phyloP scores from a whole-genome alignment of 805 yeast species.

The Saturnispora ahearnii region DNA sequence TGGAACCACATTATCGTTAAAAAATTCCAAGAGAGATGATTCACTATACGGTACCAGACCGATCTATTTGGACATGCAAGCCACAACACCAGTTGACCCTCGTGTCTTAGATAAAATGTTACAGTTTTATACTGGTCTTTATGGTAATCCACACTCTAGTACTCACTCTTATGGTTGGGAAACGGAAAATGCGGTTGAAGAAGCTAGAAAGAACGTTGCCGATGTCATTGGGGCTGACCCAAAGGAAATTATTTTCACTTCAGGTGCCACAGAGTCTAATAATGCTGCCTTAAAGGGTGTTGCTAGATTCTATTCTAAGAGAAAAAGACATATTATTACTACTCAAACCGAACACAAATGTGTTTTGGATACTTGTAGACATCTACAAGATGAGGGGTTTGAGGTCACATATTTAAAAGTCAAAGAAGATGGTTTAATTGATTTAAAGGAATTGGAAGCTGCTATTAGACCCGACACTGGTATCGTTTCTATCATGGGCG shows the following conservation, averaged over 20 bases:
- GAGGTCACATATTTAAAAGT: constrained; percentile 93
- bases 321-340: constrained; percentile 90
- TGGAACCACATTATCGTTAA: constrained; percentile 38
- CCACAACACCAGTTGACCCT: constrained; percentile 97
- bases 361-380: constrained; percentile 93
- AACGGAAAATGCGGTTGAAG: constrained; percentile 84
- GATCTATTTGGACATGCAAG: constrained; percentile 94
- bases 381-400: constrained; percentile 92
- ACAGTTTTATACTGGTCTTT: constrained; percentile 79
- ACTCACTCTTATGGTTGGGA: constrained; percentile 99
- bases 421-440: constrained; percentile 61
- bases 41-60: constrained; percentile 66
- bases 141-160: constrained; percentile 96
- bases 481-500: constrained; percentile 91
- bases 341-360: constrained; percentile 98
- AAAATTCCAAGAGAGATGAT: constrained; percentile 36
- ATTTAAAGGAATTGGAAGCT: constrained; percentile 65
- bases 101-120: constrained; percentile 87
- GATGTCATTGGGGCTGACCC: constrained; percentile 85
- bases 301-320: constrained; percentile 81
- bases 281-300: constrained; percentile 95
- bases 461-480: constrained; percentile 88
- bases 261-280: constrained; percentile 97
- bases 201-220: constrained; percentile 78
- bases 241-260: constrained; percentile 91